Evolutionary conservation across 805 yeast genomes (phyloP), one percentile per base, ranked within the genome.

Genomic region (Kregervanrija fluxuum): DNA sequence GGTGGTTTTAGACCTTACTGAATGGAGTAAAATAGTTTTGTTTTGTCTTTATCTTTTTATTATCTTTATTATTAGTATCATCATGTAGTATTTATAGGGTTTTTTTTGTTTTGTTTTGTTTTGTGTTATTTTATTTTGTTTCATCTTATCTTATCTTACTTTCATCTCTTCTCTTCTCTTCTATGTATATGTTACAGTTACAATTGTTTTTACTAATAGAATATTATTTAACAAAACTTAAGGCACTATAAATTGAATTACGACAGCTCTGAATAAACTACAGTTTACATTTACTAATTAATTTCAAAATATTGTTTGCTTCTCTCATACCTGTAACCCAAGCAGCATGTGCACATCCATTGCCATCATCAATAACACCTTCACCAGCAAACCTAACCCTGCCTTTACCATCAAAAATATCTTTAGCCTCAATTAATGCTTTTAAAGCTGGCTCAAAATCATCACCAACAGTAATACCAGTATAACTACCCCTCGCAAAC

Each of bases 271-370:
- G 8, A 16, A 31, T n/a, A 10, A 11, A 32, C 46, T 46, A 60
- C 16, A 61, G 43, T 34, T 59, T 61, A 1, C 57, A 40, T 38
- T 48, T 57, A 38, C 57, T 54, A 6, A 62, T 47, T 30, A 46
- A 30, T 17, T 44, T 45, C 3, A 54, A 33, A 10, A 65, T 42
- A 31, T 56, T 53, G 2, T 41, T 51, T 10, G 77, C 79, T 46
- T 74, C 81, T 48, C 80, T 64, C 31, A 52, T 47, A 10, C 80
- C 82, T 43, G 76, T 67, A 40, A 53, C 50, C 65, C 75, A 77
- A 0, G 82, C 82, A 3, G 80, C 82, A 54, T 77, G 81, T 3
- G 70, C 79, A 57, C 81, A 77, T 1, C 81, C 82, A 33, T 71
- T 70, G 6, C 80, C 82, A 38, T 71, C 75, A 40, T 63, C 60